Base-by-base conservation (phyloP, 192 early-diverging fungal species). In the Phlyctochytrium arcticum region DNA sequence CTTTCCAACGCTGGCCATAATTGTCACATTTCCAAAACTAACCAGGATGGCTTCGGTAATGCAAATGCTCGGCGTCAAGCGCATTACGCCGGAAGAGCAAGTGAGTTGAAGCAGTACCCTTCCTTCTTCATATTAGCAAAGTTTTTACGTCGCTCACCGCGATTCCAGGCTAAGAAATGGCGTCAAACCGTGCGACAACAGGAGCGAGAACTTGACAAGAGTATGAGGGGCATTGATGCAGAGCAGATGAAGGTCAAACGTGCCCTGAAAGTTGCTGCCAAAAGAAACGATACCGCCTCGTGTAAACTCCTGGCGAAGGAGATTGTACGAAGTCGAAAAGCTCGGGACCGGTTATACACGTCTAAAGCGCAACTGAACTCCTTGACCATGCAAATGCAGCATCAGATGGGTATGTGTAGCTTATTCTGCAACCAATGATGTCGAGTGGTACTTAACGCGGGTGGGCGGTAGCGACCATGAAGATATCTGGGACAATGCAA, bases 361-460 rank as follows among this genome's bases (percentile, higher is more conserved):
- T 89, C 85, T 65, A 95, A 95, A 57, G 96, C 95, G 2, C 94
- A 96, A 67, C 78, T 99, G 59, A 93, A 92, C 73, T 93, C 91
- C 21, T 87, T 99, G 42, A 68, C 78, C 8, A 87, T 97, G 89
- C 89, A 94, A 68, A 77, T 99, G 33, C 83, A 92, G 61, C 88
- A 90, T 62, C 92, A 94, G 74, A 72, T 90, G 19, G 85, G 93
- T 95, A 80, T 48, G 78, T 23, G 9, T 34, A n/a, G n/a, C n/a
- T n/a, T n/a, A n/a, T n/a, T n/a, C n/a, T n/a, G n/a, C n/a, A n/a
- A n/a, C n/a, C n/a, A n/a, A n/a, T n/a, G n/a, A n/a, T n/a, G n/a
- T n/a, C n/a, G n/a, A n/a, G n/a, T n/a, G n/a, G n/a, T n/a, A n/a
- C n/a, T n/a, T n/a, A n/a, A n/a, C n/a, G n/a, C n/a, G n/a, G n/a